These are phyloP conservation scores for Termitomyces sp. DNA, from an alignment of 768 basidiomycete genomes.

Conservation along the genomic window DNA sequence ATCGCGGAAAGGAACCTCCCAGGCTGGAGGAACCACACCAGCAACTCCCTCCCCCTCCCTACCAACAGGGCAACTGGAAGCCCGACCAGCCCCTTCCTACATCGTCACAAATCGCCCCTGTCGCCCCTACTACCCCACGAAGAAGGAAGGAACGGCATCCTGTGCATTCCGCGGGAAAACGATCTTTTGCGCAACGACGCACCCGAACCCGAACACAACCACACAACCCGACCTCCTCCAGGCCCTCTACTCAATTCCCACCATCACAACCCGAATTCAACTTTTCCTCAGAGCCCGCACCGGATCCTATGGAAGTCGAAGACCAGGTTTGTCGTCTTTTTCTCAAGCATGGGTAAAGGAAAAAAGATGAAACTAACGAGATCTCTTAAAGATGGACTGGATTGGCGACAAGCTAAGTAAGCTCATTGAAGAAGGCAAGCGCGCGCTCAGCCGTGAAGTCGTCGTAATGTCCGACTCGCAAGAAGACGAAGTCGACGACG, in stretches of 20 bases:
- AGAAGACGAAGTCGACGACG: slow-evolving; percentile 77
- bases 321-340: slow-evolving; percentile 32
- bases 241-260: slow-evolving; percentile 13
- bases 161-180: neutral
- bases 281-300: slow-evolving; percentile 23
- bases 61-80: slow-evolving; percentile 56
- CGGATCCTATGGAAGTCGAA: slow-evolving; percentile 32
- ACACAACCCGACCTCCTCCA: slow-evolving; percentile 9
- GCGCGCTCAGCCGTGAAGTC: slow-evolving; percentile 70
- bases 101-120: slow-evolving; percentile 19
- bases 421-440: slow-evolving; percentile 76
- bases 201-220: slow-evolving; percentile 14
- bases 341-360: neutral
- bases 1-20: slow-evolving; percentile 52
- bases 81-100: slow-evolving; percentile 21
- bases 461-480: slow-evolving; percentile 71
- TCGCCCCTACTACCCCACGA: slow-evolving; percentile 15
- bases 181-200: neutral
- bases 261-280: slow-evolving; percentile 36
- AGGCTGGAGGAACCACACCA: slow-evolving; percentile 5
- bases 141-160: slow-evolving; percentile 4
- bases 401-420: slow-evolving; percentile 63
- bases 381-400: slow-evolving; percentile 65
- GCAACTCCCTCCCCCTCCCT: slow-evolving; percentile 53
- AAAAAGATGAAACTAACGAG: neutral